Percentiles rank a stretch among this genome's conserved stretches.
These are phyloP conservation scores for Mycocentrospora acerina DNA, from an alignment of 2,329 filamentous ascomycete genomes.

Conservation along the genomic window DNA sequence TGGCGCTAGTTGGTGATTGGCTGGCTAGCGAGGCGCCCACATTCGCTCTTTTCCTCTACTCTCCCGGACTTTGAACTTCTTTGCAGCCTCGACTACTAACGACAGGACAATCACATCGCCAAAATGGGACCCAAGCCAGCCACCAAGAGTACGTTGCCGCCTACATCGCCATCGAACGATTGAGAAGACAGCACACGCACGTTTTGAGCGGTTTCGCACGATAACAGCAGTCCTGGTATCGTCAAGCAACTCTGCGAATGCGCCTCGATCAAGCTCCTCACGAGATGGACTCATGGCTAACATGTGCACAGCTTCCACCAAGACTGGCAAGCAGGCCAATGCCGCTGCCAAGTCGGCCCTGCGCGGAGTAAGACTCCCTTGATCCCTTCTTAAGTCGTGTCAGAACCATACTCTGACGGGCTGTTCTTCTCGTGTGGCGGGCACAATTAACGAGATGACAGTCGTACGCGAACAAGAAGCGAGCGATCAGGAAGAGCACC, in stretches of 20 bases:
- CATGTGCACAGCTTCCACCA: conserved; percentile 53
- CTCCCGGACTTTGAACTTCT: conserved; percentile 19
- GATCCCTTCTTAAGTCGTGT: conserved; percentile 48
- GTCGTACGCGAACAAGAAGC: conserved; percentile 79
- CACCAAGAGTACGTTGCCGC: conserved; percentile 38
- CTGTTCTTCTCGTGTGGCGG: conserved; percentile 46
- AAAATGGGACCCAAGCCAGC: conserved; percentile 45
- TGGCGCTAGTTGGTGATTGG: conserved; percentile 21
- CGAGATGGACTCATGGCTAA: conserved; percentile 23
- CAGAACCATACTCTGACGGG: conserved; percentile 56
- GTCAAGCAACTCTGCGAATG: conserved; percentile 21
- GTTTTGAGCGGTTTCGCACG: conserved; percentile 7
- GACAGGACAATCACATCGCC: conserved; percentile 38
- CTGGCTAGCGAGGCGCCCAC: conserved; percentile 14
- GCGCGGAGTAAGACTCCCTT: conserved; percentile 73
- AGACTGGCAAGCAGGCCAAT: conserved; percentile 75
- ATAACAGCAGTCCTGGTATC: conserved; percentile 9
- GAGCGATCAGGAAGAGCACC: conserved; percentile 87
- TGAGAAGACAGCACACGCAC: conserved; percentile 10
- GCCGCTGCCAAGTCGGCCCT: conserved; percentile 94
- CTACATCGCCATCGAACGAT: conserved; percentile 9
- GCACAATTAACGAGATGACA: conserved; percentile 49
- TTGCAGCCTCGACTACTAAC: conserved; percentile 35
- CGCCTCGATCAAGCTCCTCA: conserved; percentile 19
- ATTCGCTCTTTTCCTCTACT: conserved; percentile 11